These are phyloP conservation scores for Mycena vitilis DNA, from an alignment of 768 basidiomycete genomes.

Conservation along the genomic window DNA sequence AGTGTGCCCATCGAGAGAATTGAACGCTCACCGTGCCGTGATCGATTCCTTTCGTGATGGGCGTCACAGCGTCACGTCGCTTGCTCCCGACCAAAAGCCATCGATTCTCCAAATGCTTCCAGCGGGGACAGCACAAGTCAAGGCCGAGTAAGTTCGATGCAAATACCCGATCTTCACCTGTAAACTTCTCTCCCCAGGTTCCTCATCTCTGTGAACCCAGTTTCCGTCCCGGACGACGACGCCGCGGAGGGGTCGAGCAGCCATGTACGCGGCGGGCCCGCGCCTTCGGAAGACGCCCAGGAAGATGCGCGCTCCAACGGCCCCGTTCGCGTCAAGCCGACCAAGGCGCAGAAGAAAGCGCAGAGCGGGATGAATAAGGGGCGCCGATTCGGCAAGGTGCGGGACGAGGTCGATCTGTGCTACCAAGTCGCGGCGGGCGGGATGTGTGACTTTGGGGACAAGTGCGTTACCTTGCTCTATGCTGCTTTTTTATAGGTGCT, in stretches of 20 bases:
- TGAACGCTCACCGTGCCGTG: no score
- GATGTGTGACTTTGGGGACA: constrained; percentile 75
- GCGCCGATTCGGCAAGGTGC: constrained; percentile 78
- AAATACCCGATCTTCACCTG: not conserved
- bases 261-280: constrained; percentile 43
- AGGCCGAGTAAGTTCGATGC: constrained; percentile 55
- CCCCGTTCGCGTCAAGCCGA: constrained; percentile 50
- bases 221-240: constrained; percentile 61
- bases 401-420: constrained; percentile 87
- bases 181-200: constrained; percentile 47
- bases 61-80: not conserved
- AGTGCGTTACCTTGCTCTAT: constrained; percentile 54
- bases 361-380: constrained; percentile 87
- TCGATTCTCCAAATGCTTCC: constrained; percentile 34
- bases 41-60: no score
- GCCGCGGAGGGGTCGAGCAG: constrained; percentile 72
- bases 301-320: constrained; percentile 41
- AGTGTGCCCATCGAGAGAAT: no score
- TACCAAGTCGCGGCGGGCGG: constrained; percentile 79
- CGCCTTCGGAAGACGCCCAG: constrained; percentile 38
- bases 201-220: constrained; percentile 46
- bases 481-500: no score
- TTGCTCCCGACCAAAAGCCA: not conserved
- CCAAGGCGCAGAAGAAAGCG: constrained; percentile 78
- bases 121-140: constrained; percentile 65